phyloP scores from a whole-genome alignment of 1,284 basidiomycete species.

The Cystobasidium sp. region DNA sequence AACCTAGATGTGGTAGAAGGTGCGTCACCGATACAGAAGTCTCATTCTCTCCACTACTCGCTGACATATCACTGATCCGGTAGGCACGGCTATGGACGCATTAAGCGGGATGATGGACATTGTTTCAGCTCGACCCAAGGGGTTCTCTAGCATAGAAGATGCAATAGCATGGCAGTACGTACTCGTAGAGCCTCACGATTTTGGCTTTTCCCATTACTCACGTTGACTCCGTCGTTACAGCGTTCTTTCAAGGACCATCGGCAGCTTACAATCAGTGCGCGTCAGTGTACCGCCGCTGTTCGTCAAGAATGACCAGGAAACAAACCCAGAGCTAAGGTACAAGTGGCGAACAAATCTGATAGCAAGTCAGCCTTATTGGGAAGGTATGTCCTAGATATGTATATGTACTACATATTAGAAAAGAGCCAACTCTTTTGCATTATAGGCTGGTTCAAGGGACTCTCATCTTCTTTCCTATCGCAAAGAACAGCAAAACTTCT shows the following conservation, averaged over 20 bases:
- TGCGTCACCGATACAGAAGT: slow-evolving; percentile 52
- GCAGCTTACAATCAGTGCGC: slow-evolving; percentile 76
- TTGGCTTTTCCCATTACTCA: background rate
- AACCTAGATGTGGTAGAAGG: slow-evolving; percentile 97
- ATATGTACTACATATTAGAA: too few relatives aligned
- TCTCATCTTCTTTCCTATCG: slow-evolving; percentile 77
- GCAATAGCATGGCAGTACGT: slow-evolving; percentile 96
- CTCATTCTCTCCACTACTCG: background rate
- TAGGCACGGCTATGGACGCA: slow-evolving; percentile 91
- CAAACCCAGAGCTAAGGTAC: slow-evolving; percentile 44
- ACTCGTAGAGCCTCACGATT: slow-evolving; percentile 60
- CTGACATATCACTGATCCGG: background rate
- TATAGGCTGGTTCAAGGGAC: slow-evolving; percentile 84
- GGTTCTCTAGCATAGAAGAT: slow-evolving; percentile 79
- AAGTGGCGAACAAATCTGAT: slow-evolving; percentile 84
- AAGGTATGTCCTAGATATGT: slow-evolving; percentile 62
- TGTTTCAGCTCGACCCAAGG: slow-evolving; percentile 79
- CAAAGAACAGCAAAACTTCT: slow-evolving; percentile 80
- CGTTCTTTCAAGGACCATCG: slow-evolving; percentile 74
- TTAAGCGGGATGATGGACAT: slow-evolving; percentile 87
- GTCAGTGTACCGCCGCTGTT: slow-evolving; percentile 81
- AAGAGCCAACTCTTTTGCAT: background rate
- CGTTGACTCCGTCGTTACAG: slow-evolving; percentile 58
- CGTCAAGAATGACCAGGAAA: slow-evolving; percentile 58
- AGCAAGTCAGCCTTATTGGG: slow-evolving; percentile 87